Conservation (phyloP, 73 alveolate genomes). For the Effrenium voratum region DNA sequence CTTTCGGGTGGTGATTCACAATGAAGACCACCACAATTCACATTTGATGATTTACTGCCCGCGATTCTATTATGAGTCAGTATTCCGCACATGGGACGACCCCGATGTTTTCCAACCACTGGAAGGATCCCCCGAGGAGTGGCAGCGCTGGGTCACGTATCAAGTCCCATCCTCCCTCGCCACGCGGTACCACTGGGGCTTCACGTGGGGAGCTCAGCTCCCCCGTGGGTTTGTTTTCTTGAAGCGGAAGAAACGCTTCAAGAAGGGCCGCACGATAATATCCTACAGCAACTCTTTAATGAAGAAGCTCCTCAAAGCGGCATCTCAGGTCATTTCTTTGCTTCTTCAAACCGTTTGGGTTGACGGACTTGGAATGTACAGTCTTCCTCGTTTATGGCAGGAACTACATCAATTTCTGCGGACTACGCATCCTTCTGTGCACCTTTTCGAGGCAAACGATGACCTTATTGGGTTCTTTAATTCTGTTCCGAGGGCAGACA, state of each 20-base stretch:
- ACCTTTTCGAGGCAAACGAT: no score
- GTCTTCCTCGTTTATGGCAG: no score
- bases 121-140: neutral
- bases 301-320: neutral
- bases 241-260: neutral
- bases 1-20: neutral
- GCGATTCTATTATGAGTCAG: neutral
- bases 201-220: neutral
- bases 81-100: neutral
- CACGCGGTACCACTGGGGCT: neutral
- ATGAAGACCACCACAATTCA: neutral
- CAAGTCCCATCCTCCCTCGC: no score
- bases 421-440: no score
- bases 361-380: no score
- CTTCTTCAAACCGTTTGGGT: no score
- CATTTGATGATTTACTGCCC: neutral
- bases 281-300: neutral
- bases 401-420: no score
- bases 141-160: neutral
- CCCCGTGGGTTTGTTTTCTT: neutral
- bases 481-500: no score
- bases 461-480: no score
- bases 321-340: no score
- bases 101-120: neutral
- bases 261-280: constrained; percentile 1